These are phyloP conservation scores for Colletotrichum gigasporum DNA, from an alignment of 2,329 filamentous ascomycete genomes.

Conservation along the genomic window DNA sequence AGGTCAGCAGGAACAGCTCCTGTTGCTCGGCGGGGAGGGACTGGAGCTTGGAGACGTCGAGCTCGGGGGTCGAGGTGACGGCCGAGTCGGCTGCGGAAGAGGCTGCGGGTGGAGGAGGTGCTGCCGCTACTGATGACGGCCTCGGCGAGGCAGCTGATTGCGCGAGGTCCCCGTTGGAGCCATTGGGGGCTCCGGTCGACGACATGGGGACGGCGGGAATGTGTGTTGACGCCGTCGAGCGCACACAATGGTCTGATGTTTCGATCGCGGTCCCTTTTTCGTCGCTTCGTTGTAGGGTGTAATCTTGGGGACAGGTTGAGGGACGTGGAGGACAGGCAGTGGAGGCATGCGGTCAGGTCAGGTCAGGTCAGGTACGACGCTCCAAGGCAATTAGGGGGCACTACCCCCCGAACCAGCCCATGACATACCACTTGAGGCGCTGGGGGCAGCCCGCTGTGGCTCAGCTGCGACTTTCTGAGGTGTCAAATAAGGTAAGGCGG, in stretches of 20 bases:
- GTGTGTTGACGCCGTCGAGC: conserved; percentile 11
- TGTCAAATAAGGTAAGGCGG: background rate
- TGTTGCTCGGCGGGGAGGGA: conserved; percentile 93
- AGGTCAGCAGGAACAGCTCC: conserved; percentile 91
- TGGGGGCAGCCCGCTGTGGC: conserved; percentile 9
- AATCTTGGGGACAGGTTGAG: conserved; percentile 23
- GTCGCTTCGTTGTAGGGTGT: conserved; percentile 13
- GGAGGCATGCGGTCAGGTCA: conserved; percentile 27
- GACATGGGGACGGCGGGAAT: conserved; percentile 41
- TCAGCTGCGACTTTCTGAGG: background rate
- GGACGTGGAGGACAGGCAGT: conserved; percentile 9
- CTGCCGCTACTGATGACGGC: conserved; percentile 31
- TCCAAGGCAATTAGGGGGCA: conserved; percentile 19
- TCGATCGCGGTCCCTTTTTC: conserved; percentile 3
- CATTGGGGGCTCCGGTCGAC: conserved; percentile 46
- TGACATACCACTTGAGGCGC: conserved; percentile 13
- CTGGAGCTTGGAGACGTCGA: conserved; percentile 90
- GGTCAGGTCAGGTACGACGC: background rate
- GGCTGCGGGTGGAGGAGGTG: conserved; percentile 38
- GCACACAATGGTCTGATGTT: background rate
- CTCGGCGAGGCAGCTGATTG: conserved; percentile 33
- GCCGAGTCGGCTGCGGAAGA: conserved; percentile 48
- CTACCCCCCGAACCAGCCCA: background rate
- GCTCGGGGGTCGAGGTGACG: conserved; percentile 72
- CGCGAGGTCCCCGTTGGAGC: conserved; percentile 41